phyloP scores from a whole-genome alignment of 1,284 basidiomycete species.

The Salmacisia buchloeana region DNA sequence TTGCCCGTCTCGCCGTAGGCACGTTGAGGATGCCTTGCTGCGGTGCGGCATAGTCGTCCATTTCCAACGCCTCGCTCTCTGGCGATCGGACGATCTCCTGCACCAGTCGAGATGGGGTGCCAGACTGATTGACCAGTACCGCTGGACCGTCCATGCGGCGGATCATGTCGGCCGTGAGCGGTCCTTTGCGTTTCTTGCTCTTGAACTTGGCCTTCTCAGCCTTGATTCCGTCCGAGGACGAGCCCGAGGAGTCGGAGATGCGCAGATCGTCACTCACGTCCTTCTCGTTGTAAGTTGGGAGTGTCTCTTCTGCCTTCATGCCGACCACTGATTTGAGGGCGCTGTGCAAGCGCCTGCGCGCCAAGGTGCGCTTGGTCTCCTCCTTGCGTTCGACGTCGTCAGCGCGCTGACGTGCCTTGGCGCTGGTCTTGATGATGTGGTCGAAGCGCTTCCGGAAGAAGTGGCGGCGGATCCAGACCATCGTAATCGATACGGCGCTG shows the following conservation, averaged over 20 bases:
- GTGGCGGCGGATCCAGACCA: slow-evolving; percentile 46
- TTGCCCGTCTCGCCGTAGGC: background rate
- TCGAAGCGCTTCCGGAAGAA: slow-evolving; percentile 43
- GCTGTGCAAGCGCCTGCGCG: background rate
- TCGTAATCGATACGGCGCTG: slow-evolving; percentile 43
- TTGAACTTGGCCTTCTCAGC: slow-evolving; percentile 20
- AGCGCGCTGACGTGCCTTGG: slow-evolving; percentile 34
- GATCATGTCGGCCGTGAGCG: slow-evolving; percentile 47
- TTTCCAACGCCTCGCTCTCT: background rate
- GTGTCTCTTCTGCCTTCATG: slow-evolving; percentile 16
- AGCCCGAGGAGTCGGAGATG: slow-evolving; percentile 14
- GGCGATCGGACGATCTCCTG: background rate
- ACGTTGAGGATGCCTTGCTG: background rate
- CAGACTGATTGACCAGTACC: slow-evolving; percentile 40
- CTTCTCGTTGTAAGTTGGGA: slow-evolving; percentile 19
- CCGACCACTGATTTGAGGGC: slow-evolving; percentile 29
- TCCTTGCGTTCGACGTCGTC: slow-evolving; percentile 40
- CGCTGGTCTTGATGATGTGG: slow-evolving; percentile 28
- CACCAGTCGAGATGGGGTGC: slow-evolving; percentile 17
- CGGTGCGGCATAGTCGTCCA: background rate
- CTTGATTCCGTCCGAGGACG: slow-evolving; percentile 17
- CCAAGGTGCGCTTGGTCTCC: background rate
- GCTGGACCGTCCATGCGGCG: slow-evolving; percentile 45
- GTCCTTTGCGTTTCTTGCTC: slow-evolving; percentile 27
- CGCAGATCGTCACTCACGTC: slow-evolving; percentile 14